Conservation (phyloP, 129 eudicot species). For the Flaveria brownii region DNA sequence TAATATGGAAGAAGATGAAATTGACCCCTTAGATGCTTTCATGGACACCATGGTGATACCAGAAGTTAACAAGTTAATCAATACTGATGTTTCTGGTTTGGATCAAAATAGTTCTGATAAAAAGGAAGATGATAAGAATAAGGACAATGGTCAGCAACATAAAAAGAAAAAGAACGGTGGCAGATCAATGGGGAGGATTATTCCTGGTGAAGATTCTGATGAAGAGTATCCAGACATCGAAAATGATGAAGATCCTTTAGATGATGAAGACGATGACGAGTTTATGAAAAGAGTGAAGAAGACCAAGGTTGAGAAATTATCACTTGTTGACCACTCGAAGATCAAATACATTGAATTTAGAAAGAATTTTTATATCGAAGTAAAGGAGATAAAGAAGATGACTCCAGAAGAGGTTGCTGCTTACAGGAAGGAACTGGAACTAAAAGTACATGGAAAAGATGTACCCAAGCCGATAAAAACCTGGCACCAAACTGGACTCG, state of each 20-base stretch:
- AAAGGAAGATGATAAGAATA: conserved; percentile 44
- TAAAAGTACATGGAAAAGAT: conserved; percentile 77
- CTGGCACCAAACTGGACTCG: conserved; percentile 74
- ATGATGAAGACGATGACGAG: conserved; percentile 82
- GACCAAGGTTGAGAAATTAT: conserved; percentile 69
- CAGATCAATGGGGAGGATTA: conserved; percentile 69
- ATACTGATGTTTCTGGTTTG: conserved; percentile 28
- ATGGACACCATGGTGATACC: conserved; percentile 86
- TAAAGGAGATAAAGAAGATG: conserved; percentile 64
- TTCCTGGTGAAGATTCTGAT: conserved; percentile 79
- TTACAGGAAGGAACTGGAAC: conserved; percentile 60
- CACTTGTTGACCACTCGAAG: conserved; percentile 76
- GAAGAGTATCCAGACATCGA: conserved; percentile 50
- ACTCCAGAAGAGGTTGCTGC: conserved; percentile 60
- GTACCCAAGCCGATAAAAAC: conserved; percentile 77
- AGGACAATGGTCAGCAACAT: conserved; percentile 22
- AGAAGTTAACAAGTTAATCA: conserved; percentile 66
- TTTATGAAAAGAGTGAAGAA: conserved; percentile 84
- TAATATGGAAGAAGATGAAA: conserved; percentile 55
- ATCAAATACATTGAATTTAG: conserved; percentile 62
- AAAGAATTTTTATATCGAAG: conserved; percentile 73
- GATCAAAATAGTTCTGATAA: conserved; percentile 32
- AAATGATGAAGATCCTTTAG: conserved; percentile 56
- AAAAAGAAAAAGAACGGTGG: conserved; percentile 41
- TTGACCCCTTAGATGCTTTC: conserved; percentile 86